These are phyloP conservation scores for Chlamydomonas sp. DNA, from an alignment of 139 green algal species.

Conservation along the genomic window DNA sequence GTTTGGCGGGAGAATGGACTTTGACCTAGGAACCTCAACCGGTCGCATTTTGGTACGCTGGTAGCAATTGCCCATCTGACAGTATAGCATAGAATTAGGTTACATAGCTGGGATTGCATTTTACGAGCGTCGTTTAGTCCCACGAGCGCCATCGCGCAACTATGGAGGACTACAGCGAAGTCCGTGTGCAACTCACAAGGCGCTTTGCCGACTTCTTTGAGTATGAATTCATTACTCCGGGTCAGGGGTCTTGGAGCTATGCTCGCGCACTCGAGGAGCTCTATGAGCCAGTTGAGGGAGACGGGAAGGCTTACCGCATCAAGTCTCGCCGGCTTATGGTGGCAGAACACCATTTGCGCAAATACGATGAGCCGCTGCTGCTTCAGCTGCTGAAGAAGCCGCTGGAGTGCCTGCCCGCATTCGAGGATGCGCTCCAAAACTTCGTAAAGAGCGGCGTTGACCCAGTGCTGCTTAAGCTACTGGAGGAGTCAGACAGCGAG, in stretches of 20 bases:
- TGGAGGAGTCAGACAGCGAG: slow-evolving; percentile 46
- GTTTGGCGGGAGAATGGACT: no score
- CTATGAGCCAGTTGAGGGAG: slow-evolving; percentile 47
- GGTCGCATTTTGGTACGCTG: no score
- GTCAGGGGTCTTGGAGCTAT: slow-evolving; percentile 68
- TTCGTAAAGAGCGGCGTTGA: slow-evolving; percentile 55
- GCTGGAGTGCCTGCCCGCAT: slow-evolving; percentile 80
- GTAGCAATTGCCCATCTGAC: no score
- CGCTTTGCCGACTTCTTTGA: slow-evolving; percentile 88
- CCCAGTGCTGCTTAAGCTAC: slow-evolving; percentile 47
- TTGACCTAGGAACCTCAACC: no score
- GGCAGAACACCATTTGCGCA: slow-evolving; percentile 77
- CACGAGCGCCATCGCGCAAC: neutral
- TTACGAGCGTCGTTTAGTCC: no score
- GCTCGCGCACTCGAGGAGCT: slow-evolving; percentile 62
- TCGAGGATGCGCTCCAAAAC: slow-evolving; percentile 92
- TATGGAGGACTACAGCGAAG: slow-evolving; percentile 53
- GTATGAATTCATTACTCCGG: slow-evolving; percentile 60
- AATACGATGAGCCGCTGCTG: slow-evolving; percentile 82
- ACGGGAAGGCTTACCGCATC: slow-evolving; percentile 52
- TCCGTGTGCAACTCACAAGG: slow-evolving; percentile 72
- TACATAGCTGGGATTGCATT: no score
- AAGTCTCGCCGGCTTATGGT: slow-evolving; percentile 67
- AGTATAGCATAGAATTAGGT: no score
- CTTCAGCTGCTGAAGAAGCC: slow-evolving; percentile 76